phyloP scores from a whole-genome alignment of 2,329 filamentous ascomycete species.

The Tricladium varicosporioides region DNA sequence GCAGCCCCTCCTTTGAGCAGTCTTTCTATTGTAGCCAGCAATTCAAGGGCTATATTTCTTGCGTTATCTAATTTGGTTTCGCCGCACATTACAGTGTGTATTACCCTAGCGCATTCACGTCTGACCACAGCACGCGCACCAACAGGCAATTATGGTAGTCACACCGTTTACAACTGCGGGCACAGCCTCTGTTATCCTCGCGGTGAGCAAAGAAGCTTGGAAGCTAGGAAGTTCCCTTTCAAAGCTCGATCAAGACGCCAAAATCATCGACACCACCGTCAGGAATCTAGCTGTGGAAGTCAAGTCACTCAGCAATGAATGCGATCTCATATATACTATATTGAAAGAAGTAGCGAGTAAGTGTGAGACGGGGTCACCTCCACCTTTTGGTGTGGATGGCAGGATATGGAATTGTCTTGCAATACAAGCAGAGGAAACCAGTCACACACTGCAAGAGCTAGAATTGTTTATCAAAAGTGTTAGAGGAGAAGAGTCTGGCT shows the following conservation, averaged over 20 bases:
- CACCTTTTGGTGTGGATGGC: background rate
- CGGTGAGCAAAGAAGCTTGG: background rate
- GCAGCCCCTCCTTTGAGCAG: background rate
- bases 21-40: background rate
- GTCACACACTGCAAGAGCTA: background rate
- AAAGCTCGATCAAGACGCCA: background rate
- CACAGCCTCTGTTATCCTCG: background rate
- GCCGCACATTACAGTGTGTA: background rate
- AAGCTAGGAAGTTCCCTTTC: background rate
- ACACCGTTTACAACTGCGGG: background rate
- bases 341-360: background rate
- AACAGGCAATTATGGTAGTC: background rate
- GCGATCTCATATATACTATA: background rate
- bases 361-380: background rate
- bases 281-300: background rate
- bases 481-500: background rate
- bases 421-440: background rate
- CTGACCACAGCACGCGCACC: background rate
- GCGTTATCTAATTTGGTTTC: background rate
- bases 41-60: background rate
- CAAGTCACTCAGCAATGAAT: background rate
- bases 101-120: background rate
- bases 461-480: constrained; percentile 1
- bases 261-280: background rate
- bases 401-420: constrained; percentile 1